A percentile compares a stretch with the other conserved stretches of the same genome.
Conservation (phyloP, 2,329 filamentous ascomycete genomes). For the Epicoccum nigrum region DNA sequence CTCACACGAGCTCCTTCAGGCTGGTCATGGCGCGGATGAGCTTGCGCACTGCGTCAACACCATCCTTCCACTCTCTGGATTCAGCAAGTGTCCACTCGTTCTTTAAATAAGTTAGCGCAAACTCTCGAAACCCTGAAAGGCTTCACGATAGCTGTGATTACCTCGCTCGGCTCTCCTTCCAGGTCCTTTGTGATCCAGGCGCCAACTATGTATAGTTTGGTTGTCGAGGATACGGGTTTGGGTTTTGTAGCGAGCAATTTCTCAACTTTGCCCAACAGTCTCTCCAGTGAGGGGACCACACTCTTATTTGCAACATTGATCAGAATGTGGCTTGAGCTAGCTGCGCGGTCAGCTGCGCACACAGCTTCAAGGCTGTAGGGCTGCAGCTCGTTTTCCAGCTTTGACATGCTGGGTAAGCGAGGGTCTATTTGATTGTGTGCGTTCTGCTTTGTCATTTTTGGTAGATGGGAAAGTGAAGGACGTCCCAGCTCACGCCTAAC, state of each 20-base stretch:
- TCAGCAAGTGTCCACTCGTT: slow-evolving; percentile 3
- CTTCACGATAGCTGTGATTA: not conserved
- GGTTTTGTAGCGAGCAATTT: slow-evolving; percentile 3
- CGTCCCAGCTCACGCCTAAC: too few species aligned
- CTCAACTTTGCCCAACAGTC: slow-evolving; percentile 14
- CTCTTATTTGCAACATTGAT: slow-evolving; percentile 26
- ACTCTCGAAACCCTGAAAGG: not conserved
- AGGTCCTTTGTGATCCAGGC: slow-evolving; percentile 22
- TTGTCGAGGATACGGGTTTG: slow-evolving; percentile 5
- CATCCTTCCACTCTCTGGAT: slow-evolving; percentile 27
- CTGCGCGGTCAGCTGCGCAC: slow-evolving; percentile 15
- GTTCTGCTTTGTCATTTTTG: too few species aligned
- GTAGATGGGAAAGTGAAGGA: too few species aligned
- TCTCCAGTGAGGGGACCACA: slow-evolving; percentile 18
- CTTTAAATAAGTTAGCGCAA: not conserved
- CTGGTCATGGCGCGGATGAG: slow-evolving; percentile 29
- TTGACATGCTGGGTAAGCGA: slow-evolving; percentile 16
- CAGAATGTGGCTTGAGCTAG: slow-evolving; percentile 17
- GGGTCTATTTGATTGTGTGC: too few species aligned
- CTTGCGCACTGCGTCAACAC: slow-evolving; percentile 21
- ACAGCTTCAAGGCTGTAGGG: slow-evolving; percentile 22
- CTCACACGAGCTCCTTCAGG: slow-evolving; percentile 40
- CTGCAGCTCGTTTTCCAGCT: slow-evolving; percentile 15
- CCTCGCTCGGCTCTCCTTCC: not conserved
- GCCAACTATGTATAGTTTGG: slow-evolving; percentile 37